Evolutionary conservation across 2,329 filamentous ascomycete genomes (phyloP).

Genomic region (Gnomoniopsis smithogilvyi): DNA sequence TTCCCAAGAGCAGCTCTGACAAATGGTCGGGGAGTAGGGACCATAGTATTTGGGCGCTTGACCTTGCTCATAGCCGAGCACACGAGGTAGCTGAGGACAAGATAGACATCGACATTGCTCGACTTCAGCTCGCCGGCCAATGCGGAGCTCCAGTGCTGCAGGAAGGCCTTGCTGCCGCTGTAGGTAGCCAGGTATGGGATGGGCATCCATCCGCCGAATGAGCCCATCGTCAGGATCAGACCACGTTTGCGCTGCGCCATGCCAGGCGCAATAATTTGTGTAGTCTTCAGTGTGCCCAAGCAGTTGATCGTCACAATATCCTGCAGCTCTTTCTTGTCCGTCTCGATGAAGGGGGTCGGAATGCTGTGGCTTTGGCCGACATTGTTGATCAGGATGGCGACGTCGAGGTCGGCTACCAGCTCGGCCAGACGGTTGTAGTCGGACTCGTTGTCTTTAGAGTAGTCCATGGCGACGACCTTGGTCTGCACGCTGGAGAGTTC

Average conservation of each 20-base stretch:
- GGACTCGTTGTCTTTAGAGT: slow-evolving; percentile 69
- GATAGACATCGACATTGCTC: slow-evolving; percentile 81
- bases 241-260: slow-evolving; percentile 83
- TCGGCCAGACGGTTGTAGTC: slow-evolving; percentile 75
- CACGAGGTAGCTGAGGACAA: slow-evolving; percentile 89
- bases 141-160: slow-evolving; percentile 92
- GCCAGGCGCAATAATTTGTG: slow-evolving; percentile 77
- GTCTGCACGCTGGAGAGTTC: slow-evolving; percentile 70
- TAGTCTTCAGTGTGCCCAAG: slow-evolving; percentile 82
- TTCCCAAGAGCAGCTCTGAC: slow-evolving; percentile 76
- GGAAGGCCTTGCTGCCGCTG: slow-evolving; percentile 95
- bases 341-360: slow-evolving; percentile 83
- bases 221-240: slow-evolving; percentile 94
- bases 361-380: slow-evolving; percentile 94
- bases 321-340: slow-evolving; percentile 73
- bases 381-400: slow-evolving; percentile 92
- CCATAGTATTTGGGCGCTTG: slow-evolving; percentile 69
- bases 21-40: slow-evolving; percentile 80
- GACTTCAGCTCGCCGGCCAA: slow-evolving; percentile 79
- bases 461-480: slow-evolving; percentile 89
- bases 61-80: slow-evolving; percentile 98
- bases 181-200: slow-evolving; percentile 94
- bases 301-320: slow-evolving; percentile 97
- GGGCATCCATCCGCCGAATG: slow-evolving; percentile 88
- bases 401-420: slow-evolving; percentile 69